These are phyloP conservation scores for Ceratonia siliqua DNA, from an alignment of 306 rosid genomes.

Conservation along the genomic window DNA sequence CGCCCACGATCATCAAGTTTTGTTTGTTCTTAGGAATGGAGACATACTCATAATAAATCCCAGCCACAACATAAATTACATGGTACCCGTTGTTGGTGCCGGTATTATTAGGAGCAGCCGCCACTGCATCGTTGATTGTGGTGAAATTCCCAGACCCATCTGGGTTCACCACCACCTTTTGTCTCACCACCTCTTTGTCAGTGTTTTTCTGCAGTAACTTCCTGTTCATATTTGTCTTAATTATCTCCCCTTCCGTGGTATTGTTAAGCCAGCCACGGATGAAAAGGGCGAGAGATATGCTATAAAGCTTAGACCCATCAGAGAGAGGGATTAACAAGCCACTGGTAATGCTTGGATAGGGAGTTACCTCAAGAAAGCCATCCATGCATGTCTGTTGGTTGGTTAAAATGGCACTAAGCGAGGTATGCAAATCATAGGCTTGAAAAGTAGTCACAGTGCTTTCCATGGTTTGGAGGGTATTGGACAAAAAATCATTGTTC, in stretches of 20 bases:
- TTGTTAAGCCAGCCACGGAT: constrained; percentile 22
- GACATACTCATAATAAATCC: constrained; percentile 42
- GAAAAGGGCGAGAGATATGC: constrained; percentile 35
- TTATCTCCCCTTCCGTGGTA: neutral
- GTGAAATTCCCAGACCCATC: constrained; percentile 41
- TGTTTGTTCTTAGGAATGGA: constrained; percentile 37
- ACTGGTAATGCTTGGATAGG: constrained; percentile 23
- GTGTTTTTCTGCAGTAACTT: constrained; percentile 23
- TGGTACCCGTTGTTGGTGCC: constrained; percentile 40
- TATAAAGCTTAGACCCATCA: constrained; percentile 39
- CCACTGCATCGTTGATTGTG: constrained; percentile 45
- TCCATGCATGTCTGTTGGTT: constrained; percentile 43
- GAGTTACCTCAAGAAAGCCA: constrained; percentile 41
- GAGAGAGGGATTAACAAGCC: constrained; percentile 34
- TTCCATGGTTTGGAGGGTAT: constrained; percentile 25
- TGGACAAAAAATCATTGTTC: constrained; percentile 39
- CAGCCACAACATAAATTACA: constrained; percentile 41
- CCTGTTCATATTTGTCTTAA: neutral
- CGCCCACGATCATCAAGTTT: constrained; percentile 46
- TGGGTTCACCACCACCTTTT: constrained; percentile 43
- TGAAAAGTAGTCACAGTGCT: neutral
- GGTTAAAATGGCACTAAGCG: constrained; percentile 40
- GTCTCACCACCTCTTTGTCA: constrained; percentile 23
- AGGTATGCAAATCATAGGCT: constrained; percentile 23
- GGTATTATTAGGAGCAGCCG: constrained; percentile 41